A percentile compares a stretch with the other conserved stretches of the same genome.
Conservation (phyloP, 495 filamentous ascomycete species). For the Penicillium tannophilum region DNA sequence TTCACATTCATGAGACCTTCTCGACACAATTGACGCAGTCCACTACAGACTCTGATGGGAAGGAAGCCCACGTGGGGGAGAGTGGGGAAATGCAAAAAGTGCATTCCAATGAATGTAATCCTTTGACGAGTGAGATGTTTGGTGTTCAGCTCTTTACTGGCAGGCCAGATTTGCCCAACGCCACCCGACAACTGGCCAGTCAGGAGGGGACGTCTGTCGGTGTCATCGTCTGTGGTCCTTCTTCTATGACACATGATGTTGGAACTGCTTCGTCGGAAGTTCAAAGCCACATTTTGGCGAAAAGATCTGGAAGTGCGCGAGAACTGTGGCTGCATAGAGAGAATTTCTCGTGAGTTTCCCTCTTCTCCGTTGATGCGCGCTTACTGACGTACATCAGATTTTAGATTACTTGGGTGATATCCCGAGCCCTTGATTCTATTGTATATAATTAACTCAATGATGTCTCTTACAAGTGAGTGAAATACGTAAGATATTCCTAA, state of each 20-base stretch:
- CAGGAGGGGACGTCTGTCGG: conserved; percentile 17
- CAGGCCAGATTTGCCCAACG: conserved; percentile 14
- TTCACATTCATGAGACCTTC: conserved; percentile 25
- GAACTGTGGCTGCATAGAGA: conserved; percentile 28
- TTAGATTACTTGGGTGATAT: background rate
- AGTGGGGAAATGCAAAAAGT: conserved; percentile 3
- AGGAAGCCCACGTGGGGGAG: conserved; percentile 1
- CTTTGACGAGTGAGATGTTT: conserved; percentile 14
- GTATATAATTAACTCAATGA: no score
- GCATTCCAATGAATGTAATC: conserved; percentile 15
- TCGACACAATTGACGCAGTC: background rate
- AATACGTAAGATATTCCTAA: no score
- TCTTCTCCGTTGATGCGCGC: background rate
- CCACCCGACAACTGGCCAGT: conserved; percentile 7
- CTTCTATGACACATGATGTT: conserved; percentile 26
- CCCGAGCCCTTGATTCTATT: no score
- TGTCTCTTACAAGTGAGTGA: no score
- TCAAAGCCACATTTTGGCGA: conserved; percentile 18
- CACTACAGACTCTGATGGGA: background rate
- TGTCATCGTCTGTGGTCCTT: conserved; percentile 24
- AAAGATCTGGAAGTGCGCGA: conserved; percentile 14
- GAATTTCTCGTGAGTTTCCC: conserved; percentile 26
- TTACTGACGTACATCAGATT: background rate
- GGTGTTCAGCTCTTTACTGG: conserved; percentile 19
- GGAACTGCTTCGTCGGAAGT: conserved; percentile 16